Evolutionary conservation across 1,284 basidiomycete species (phyloP), one percentile per base, ranked within the genome.

Genomic region (Marasmius tenuissimus): DNA sequence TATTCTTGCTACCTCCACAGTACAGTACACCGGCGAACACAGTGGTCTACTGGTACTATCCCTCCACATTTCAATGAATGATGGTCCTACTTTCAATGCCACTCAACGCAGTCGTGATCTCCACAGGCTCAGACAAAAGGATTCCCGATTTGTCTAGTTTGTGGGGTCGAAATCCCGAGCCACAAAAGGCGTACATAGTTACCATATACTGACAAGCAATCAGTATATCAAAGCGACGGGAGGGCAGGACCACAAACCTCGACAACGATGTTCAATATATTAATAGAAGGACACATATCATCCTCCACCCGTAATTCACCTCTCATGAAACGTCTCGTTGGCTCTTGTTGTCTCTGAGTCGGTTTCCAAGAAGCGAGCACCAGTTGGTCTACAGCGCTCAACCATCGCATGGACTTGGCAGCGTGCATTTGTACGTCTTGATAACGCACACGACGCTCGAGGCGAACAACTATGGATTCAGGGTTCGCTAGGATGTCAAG

Each of bases 251-350:
- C 22, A 56, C 61, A 34, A 22, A 62, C 61, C 42, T 62, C 57
- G 16, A 62, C 58, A 12, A 57, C 49, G 16, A 62, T 27, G 34
- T 62, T 62, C 37, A 57, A 42, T 38, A 62, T 62, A 4, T 35
- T 34, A n/a, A 52, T 47, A 50, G 57, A 58, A 16, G 61, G 61
- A 56, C 48, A 45, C 1, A 62, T 34, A 14, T 35, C 37, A 16
- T 54, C 35, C 9, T 52, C 55, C 33, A 59, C 27, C 33, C 52
- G 47, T 37, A 62, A 18, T 40, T 59, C 49, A 16, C 16, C 61
- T 53, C 18, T 38, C 35, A 50, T 55, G 45, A 45, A 57, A 20
- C 49, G 58, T 5, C 16, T 35, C 22, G 33, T 39, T 12, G 47
- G 38, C 16, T 14, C 50, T 20, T 38, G 61, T 27, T n/a, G 34